These are phyloP conservation scores for Amylocarpus encephaloides DNA, from an alignment of 2,329 filamentous ascomycete genomes.

Conservation along the genomic window DNA sequence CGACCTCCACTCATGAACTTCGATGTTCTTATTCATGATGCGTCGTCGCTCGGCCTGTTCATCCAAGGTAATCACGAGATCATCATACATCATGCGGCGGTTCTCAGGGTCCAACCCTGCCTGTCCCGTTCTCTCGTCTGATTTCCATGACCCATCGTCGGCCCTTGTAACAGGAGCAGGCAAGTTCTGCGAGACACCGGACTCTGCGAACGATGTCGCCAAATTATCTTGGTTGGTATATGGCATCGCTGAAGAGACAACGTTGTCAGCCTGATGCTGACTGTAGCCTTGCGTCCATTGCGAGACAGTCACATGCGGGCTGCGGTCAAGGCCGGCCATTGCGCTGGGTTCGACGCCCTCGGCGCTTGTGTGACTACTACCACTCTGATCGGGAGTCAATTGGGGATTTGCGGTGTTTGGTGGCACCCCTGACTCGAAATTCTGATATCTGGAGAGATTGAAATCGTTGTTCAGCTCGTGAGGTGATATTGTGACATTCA, in stretches of 20 bases:
- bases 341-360: constrained; percentile 25
- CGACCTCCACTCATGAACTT: constrained; percentile 32
- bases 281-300: constrained; percentile 20
- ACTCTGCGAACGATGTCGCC: constrained; percentile 11
- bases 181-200: neutral
- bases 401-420: constrained; percentile 17
- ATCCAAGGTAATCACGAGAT: constrained; percentile 27
- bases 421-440: constrained; percentile 10
- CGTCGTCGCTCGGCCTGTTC: constrained; percentile 28
- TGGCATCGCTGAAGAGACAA: constrained; percentile 8
- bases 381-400: constrained; percentile 30
- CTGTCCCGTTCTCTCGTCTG: constrained; percentile 21
- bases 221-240: constrained; percentile 9
- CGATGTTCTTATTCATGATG: constrained; percentile 28
- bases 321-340: constrained; percentile 19
- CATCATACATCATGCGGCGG: constrained; percentile 19
- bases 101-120: constrained; percentile 27
- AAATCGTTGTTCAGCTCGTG: constrained; percentile 21
- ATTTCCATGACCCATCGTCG: constrained; percentile 25
- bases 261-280: constrained; percentile 8
- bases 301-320: constrained; percentile 23
- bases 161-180: constrained; percentile 15
- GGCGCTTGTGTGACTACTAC: constrained; percentile 29
- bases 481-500: constrained; percentile 16
- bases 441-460: constrained; percentile 17